These are phyloP conservation scores for Hemileccinum impolitum DNA, from an alignment of 768 basidiomycete genomes.

Conservation along the genomic window DNA sequence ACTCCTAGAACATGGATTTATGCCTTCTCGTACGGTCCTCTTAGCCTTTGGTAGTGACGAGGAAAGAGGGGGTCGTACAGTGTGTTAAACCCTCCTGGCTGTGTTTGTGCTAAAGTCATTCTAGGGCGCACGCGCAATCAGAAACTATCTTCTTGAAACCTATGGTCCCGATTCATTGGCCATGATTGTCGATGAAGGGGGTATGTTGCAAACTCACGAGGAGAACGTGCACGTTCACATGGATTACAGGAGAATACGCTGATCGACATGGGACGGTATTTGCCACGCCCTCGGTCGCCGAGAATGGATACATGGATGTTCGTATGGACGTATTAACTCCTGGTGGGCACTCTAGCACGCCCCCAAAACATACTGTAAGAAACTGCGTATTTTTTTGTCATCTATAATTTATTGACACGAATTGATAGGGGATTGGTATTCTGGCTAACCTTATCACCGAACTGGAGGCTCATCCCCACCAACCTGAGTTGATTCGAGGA, in stretches of 20 bases:
- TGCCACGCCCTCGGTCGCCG: constrained; percentile 31
- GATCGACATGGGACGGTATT: constrained; percentile 30
- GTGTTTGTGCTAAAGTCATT: neutral
- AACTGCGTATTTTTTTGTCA: neutral
- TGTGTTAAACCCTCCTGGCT: constrained; percentile 12
- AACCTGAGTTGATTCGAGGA: constrained; percentile 28
- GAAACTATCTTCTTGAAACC: constrained; percentile 35
- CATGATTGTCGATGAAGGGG: constrained; percentile 61
- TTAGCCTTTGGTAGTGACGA: constrained; percentile 46
- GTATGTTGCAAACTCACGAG: constrained; percentile 19
- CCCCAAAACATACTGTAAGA: constrained; percentile 49
- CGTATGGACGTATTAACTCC: constrained; percentile 41
- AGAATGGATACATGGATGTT: constrained; percentile 45
- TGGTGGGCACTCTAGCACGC: constrained; percentile 55
- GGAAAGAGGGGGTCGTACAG: constrained; percentile 39
- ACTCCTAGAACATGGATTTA: constrained; percentile 27
- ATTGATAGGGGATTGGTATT: constrained; percentile 48
- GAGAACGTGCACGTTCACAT: neutral
- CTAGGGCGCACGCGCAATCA: constrained; percentile 44
- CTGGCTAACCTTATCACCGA: constrained; percentile 45
- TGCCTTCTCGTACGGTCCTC: constrained; percentile 29
- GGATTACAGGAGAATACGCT: constrained; percentile 26
- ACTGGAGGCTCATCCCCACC: constrained; percentile 44
- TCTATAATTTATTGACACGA: neutral
- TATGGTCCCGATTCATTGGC: constrained; percentile 52